phyloP scores from a whole-genome alignment of 805 yeast genomes.

The Wickerhamiella sorbophila region DNA sequence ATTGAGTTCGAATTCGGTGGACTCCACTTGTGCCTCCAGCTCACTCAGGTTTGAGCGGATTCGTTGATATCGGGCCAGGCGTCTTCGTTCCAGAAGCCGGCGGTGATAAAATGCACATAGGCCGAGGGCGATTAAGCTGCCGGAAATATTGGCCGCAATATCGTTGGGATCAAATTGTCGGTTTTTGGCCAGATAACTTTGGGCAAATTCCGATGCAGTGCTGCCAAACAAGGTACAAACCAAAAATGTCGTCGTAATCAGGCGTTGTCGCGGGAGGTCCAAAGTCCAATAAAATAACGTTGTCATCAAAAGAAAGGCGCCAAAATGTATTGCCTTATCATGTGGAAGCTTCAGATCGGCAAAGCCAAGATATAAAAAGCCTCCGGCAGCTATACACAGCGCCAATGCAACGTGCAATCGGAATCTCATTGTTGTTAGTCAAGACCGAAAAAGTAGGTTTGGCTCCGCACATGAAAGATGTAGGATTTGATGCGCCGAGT shows the following conservation, averaged over 20 bases:
- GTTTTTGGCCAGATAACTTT: constrained; percentile 20
- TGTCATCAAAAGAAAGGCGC: constrained; percentile 26
- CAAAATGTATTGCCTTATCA: constrained; percentile 27
- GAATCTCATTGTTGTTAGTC: constrained; percentile 11
- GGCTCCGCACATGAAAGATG: neutral
- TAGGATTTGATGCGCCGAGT: neutral
- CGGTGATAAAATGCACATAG: constrained; percentile 26
- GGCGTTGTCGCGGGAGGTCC: constrained; percentile 26
- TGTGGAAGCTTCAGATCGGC: constrained; percentile 26
- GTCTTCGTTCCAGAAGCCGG: constrained; percentile 21
- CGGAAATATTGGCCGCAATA: constrained; percentile 27
- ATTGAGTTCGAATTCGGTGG: constrained; percentile 13
- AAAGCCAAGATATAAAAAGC: constrained; percentile 17
- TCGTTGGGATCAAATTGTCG: constrained; percentile 27
- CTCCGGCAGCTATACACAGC: constrained; percentile 12
- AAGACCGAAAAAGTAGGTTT: neutral
- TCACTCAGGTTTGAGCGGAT: constrained; percentile 16
- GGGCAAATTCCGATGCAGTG: constrained; percentile 28
- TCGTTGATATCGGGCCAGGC: constrained; percentile 21
- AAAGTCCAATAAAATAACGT: constrained; percentile 30
- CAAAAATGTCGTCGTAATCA: constrained; percentile 23
- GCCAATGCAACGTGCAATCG: constrained; percentile 16
- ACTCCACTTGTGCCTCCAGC: constrained; percentile 8
- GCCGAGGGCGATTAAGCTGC: constrained; percentile 23
- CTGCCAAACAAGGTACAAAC: constrained; percentile 27